Conservation (phyloP, 768 basidiomycete genomes). For the Termitomyces sp. region DNA sequence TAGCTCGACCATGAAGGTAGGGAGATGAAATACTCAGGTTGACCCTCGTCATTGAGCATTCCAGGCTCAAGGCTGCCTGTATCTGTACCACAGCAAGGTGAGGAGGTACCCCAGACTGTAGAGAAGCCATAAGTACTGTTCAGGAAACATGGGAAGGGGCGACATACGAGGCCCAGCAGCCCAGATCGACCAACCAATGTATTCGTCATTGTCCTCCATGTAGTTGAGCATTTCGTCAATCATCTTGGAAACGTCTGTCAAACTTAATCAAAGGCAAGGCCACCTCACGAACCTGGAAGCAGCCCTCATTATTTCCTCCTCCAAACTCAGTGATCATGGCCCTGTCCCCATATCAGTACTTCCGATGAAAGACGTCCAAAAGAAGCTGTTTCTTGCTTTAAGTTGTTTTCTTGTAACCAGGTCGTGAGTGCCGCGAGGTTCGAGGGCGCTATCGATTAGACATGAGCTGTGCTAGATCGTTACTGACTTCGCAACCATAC, state of each 20-base stretch:
- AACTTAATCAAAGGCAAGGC: neutral
- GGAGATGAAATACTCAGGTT: constrained; percentile 26
- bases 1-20: neutral
- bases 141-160: neutral
- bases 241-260: constrained; percentile 11
- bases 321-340: constrained; percentile 42
- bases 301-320: constrained; percentile 35
- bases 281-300: constrained; percentile 25
- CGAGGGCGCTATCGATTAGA: constrained; percentile 21
- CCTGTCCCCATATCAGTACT: constrained; percentile 15
- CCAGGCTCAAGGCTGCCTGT: constrained; percentile 41
- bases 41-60: constrained; percentile 26
- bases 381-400: constrained; percentile 24
- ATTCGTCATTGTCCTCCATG: constrained; percentile 34
- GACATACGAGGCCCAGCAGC: constrained; percentile 39
- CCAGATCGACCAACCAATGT: constrained; percentile 44
- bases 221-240: constrained; percentile 35
- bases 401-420: constrained; percentile 34
- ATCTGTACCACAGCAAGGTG: constrained; percentile 37
- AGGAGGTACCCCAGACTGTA: constrained; percentile 36
- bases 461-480: neutral
- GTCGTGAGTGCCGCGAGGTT: constrained; percentile 36
- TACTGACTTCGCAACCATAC: constrained; percentile 8
- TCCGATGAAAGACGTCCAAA: neutral
- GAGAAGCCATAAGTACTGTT: neutral